Evolutionary conservation across 2,329 filamentous ascomycete genomes (phyloP), one percentile per base, ranked within the genome.

Genomic region (Microsporum audouinii): DNA sequence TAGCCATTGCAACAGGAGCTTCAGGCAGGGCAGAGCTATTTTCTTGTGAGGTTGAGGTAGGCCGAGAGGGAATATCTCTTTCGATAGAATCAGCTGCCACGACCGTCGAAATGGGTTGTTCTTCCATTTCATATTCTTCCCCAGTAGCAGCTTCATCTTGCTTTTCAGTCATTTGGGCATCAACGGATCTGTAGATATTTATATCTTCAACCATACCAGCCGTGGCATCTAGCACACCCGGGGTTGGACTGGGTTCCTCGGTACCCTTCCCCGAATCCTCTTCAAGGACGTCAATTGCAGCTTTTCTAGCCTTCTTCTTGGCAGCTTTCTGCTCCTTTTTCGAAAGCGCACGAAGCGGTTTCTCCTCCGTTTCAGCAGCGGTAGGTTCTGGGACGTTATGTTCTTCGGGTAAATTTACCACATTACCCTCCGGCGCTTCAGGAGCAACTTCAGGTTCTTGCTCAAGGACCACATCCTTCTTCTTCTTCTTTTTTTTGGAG

Each of bases 1-100:
- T 4, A 8, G 63, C 60, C 33, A 12, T 10, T 8, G 60, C 17
- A 3, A 55, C 57, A 29, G 59, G 47, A 36, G 65, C 60, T 38
- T 36, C 33, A 0, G 33, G 12, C n/a, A 12, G 8, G n/a, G 14
- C 14, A 2, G 14, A 6, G 12, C 17, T 36, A n/a, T 55, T 31
- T 12, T 23, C 49, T 7, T 7, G 49, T 33, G 31, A 23, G 6
- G 31, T 2, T 36, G 51, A 34, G 3, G 17, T 36, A 8, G 51
- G 31, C 33, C 0, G 51, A 38, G 51, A 3, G 12, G 31, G 3
- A 3, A 1, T n/a, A n/a, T 29, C 31, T 55, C 8, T 23, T 31
- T n/a, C 33, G 8, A n/a, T 17, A 5, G n/a, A 12, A 55, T 55
- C 51, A 36, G 23, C 31, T 17, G 33, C 6, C 51, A 5, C 14